Base-by-base conservation (phyloP, 495 filamentous ascomycete species). In the Penicillium canescens region DNA sequence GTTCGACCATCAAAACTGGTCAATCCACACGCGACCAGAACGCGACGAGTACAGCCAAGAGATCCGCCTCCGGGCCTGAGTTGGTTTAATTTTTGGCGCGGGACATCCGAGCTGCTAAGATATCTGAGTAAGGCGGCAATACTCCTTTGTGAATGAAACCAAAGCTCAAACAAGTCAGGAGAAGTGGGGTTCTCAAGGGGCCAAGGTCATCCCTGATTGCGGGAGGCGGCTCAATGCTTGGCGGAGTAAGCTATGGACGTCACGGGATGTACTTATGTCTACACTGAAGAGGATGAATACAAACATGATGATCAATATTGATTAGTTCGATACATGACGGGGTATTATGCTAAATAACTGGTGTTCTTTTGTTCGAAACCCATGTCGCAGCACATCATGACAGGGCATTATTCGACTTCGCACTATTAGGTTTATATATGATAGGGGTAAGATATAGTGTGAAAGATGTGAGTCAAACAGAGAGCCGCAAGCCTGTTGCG, bases 281-380 rank as follows among this genome's bases (percentile, higher is more conserved):
- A 21, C 26, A 7, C 26, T 34, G n/a, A 18, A 45, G 14, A 3
- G 35, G 16, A 48, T 31, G 9, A 9, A 31, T 31, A 9, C 28
- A 31, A 8, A 18, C 18, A 31, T 31, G 28, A 49, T 49, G 40
- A 49, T 33, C 24, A 53, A 28, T 46, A 46, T 45, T 31, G 8
- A 39, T 45, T 52, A 42, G 13, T 31, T 18, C n/a, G 43, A 49
- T 33, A 45, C 35, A 54, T 60, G 48, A 45, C 44, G 57, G 67
- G 67, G 67, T 68, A 66, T 70, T 68, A 49, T 55, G 60, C 62
- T 57, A 60, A 59, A 62, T 53, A 43, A 66, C 49, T 61, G 34
- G 49, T 40, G 33, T 12, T 37, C 24, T 46, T 56, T 63, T 54
- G 50, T 49, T 58, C 60, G 36, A 46, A 50, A 44, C 53, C 46